Base-by-base conservation (phyloP, 1,139 yeast genomes). In the Geotrichum fermentans region DNA sequence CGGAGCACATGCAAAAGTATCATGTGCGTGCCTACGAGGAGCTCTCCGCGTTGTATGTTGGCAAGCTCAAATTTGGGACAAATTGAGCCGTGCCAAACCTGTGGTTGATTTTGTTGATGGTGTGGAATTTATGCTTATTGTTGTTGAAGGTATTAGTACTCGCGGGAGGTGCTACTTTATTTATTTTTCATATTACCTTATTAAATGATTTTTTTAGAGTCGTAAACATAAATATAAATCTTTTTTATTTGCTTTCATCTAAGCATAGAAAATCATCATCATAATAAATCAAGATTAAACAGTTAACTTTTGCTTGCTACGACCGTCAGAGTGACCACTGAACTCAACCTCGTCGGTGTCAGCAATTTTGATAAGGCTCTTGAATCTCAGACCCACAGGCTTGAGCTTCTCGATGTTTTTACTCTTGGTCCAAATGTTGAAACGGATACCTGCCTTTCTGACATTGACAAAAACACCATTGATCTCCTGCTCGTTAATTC, bases 391-490 rank as follows among this genome's bases (percentile, higher is more conserved):
- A 64, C 97, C 98, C 59, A 92, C 82, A 49, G 78, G 61, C 50
- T 61, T 71, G 49, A 69, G 64, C 46, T 66, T 64, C 10, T 51
- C 53, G 52, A 75, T 73, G 61, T 82, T 80, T 61, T 86, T 81
- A 58, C 90, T 80, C 68, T 80, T 83, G 57, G 97, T 90, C 98
- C 98, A 92, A 68, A 92, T 74, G 64, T 95, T 92, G 66, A 92
- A 79, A 70, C 90, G 83, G 74, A 78, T 81, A 57, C 82, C 90
- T 59, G 80, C 82, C 67, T 79, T 83, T 75, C 97, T 84, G 61
- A 87, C 80, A 67, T 87, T 88, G 66, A 88, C 81, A 58, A 92
- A 96, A 59, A 89, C 88, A 61, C 99, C 99, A 68, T 88, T 90
- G 60, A 94, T 95, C 72, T 89, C 94, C 62, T 83, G 78, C 44